Evolutionary conservation across 805 yeast species (phyloP).

Genomic region (Nakazawaea molendinolei): DNA sequence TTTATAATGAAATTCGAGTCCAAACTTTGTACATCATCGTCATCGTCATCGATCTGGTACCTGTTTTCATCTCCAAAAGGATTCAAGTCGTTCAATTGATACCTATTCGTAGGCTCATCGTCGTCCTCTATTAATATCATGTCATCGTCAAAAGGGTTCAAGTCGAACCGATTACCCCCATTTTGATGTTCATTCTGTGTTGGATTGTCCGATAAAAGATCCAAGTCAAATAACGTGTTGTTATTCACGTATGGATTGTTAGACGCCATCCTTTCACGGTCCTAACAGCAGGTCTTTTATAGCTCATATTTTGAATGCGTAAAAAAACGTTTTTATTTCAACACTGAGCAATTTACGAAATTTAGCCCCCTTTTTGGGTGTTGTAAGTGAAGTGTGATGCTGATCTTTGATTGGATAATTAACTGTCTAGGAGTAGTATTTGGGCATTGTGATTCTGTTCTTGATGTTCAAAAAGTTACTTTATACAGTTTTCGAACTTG

Average conservation of each 20-base stretch:
- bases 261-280: background rate
- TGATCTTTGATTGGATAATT: too few relatives aligned
- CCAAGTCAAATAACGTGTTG: slow-evolving; percentile 11
- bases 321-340: slow-evolving; percentile 1
- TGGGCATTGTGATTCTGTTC: too few relatives aligned
- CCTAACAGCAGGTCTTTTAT: too few relatives aligned
- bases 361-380: too few relatives aligned
- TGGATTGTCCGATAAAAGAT: slow-evolving; percentile 6
- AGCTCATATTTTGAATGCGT: too few relatives aligned
- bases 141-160: slow-evolving; percentile 13
- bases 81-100: slow-evolving; percentile 8
- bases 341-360: too few relatives aligned
- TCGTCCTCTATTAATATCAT: slow-evolving; percentile 8
- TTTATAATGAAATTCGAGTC: slow-evolving; percentile 11
- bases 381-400: too few relatives aligned
- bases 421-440: too few relatives aligned
- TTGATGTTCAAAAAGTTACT: too few relatives aligned
- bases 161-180: slow-evolving; percentile 1
- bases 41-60: slow-evolving; percentile 6
- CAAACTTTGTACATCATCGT: slow-evolving; percentile 9
- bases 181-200: slow-evolving; percentile 1
- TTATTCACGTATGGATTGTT: slow-evolving; percentile 10
- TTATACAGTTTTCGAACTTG: too few relatives aligned
- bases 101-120: background rate
- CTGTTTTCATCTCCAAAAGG: slow-evolving; percentile 10